Base-by-base conservation (phyloP, 2,329 filamentous ascomycete species). In the Incumbomyces lentus region DNA sequence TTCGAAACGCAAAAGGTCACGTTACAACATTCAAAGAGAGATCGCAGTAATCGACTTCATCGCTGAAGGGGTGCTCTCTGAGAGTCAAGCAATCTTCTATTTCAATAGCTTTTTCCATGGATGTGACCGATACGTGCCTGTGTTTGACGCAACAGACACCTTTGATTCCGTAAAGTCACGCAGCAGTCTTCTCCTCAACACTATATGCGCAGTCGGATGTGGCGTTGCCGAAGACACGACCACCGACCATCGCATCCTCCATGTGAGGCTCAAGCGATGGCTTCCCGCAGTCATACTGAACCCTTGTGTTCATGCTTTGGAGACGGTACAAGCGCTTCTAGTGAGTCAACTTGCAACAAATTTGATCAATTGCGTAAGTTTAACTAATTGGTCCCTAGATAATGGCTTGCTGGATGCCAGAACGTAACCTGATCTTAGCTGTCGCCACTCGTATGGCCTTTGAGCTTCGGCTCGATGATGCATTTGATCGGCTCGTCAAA, bases 151-250 rank as follows among this genome's bases (percentile, higher is more conserved):
- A 12, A 58, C 63, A 31, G 73, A 77, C 49, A 69, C 67, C 0
- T 65, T 74, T 40, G 55, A 64, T 0, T 70, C 68, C 0, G 64
- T 77, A 2, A 61, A 68, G 13, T 56, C 60, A 7, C 64, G 73
- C 11, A 76, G 71, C 45, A 64, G 66, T 2, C 66, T 76, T 13
- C 60, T 78, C 0, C 69, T 77, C 40, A 71, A 74, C 51, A 64
- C 68, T 1, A 72, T 77, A 6, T 70, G 73, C 46, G 69, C 71
- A 1, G 67, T 75, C 18, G 74, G 74, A 2, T 74, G 71, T 52
- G 68, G 72, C 11, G 67, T 71, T 2, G 34, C 40, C 4, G 30
- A 17, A 10, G 40, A 44, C 31, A 14, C 40, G 4, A 18, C 34
- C 3, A 17, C 38, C 19, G 42, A 45, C 19, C 30, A 17, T 38